Percentiles rank a stretch among this genome's conserved stretches.
These are phyloP conservation scores for Tolypocladium tropicale DNA, from an alignment of 2,329 filamentous ascomycete genomes.

Conservation along the genomic window DNA sequence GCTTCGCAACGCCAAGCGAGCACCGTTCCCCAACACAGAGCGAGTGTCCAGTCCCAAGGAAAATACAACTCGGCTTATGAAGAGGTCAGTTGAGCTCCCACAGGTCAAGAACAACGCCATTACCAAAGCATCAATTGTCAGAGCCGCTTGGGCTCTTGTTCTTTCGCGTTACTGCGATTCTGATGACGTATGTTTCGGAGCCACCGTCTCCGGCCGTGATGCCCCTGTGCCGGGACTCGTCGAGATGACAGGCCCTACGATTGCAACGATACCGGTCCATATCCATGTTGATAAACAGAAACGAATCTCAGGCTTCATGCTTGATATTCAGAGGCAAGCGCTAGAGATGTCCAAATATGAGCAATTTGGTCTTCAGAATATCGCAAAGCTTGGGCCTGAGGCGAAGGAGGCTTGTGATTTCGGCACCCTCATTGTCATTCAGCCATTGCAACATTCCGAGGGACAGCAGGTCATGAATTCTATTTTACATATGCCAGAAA, in stretches of 20 bases:
- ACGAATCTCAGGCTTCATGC: slow-evolving; percentile 6
- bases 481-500: background rate
- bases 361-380: slow-evolving; percentile 6
- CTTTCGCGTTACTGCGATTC: slow-evolving; percentile 7
- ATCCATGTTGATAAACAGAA: slow-evolving; percentile 3
- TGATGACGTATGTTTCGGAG: slow-evolving; percentile 14
- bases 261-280: slow-evolving; percentile 10
- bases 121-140: background rate
- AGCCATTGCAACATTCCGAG: background rate
- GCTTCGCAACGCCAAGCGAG: too few species aligned
- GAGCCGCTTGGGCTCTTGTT: slow-evolving; percentile 1
- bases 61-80: background rate
- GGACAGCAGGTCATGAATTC: background rate
- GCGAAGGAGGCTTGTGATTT: slow-evolving; percentile 5
- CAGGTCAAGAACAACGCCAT: background rate
- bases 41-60: too few species aligned
- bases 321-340: slow-evolving; percentile 7
- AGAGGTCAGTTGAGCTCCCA: background rate
- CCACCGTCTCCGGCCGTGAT: slow-evolving; percentile 12
- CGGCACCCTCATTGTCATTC: slow-evolving; percentile 5
- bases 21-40: too few species aligned
- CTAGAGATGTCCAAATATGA: slow-evolving; percentile 6
- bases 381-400: slow-evolving; percentile 5
- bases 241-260: slow-evolving; percentile 9
- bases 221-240: slow-evolving; percentile 10